Evolutionary conservation across 441 rosid species (phyloP), one percentile per base, ranked within the genome.

Genomic region (Populus hybrid): DNA sequence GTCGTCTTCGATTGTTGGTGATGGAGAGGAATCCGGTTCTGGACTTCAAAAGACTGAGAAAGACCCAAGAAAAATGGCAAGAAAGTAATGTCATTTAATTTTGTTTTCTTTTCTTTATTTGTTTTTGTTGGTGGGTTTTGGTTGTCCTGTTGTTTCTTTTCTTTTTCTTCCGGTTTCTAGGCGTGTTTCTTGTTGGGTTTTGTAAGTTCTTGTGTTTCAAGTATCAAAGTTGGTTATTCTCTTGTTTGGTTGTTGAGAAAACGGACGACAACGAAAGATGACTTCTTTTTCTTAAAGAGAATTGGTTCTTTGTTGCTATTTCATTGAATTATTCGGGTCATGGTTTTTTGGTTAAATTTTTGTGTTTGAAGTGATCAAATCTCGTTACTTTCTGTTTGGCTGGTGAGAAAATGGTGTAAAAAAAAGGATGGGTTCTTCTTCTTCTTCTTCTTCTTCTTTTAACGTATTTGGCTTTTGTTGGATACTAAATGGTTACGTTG

Each of bases 1-100:
- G 32, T 69, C 76, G 21, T 74, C 78, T 0, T 42, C 68, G 6
- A 78, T 57, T 38, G 68, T 23, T 73, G 84, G 73, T 64, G 57
- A 57, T 30, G 73, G 71, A 12, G 65, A 67, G 57, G 79, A 74
- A 26, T 8, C 71, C 57, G 9, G 8, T 42, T 79, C 75, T 46
- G 69, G 28, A 42, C 64, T 76, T 28, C 69, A 18, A 16, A 77
- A 36, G 69, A 69, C 82, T 38, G 85, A 71, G 74, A 95, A 92
- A 74, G 94, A 95, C 80, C 98, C 97, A 14, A 87, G 91, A 78
- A 90, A 75, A 80, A 89, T 89, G 4, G 97, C 98, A 40, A 87
- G 98, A 83, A 83, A 84, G 98, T 94, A 82, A n/a, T 8, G 89
- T 65, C 63, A 35, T 64, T 78, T 50, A n/a, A n/a, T 70, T 78